Evolutionary conservation across 352 stramenopile genomes (phyloP).

Genomic region (Hyaloperonospora brassicae): DNA sequence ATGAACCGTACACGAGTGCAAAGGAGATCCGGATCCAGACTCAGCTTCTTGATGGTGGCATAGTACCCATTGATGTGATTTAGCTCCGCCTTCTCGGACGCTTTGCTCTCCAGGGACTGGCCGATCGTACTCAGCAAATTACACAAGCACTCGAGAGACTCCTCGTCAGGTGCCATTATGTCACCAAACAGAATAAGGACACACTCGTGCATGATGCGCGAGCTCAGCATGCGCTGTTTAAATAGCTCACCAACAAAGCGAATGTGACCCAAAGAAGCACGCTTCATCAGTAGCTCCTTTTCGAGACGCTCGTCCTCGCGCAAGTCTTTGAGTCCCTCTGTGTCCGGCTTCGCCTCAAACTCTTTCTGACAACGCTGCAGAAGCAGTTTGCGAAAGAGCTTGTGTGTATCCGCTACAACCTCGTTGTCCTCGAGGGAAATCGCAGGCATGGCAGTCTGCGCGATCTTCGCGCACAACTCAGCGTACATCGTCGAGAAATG

Average conservation of each 20-base stretch:
- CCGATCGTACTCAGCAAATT: slow-evolving; percentile 93
- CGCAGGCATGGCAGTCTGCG: slow-evolving; percentile 73
- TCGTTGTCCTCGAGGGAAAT: slow-evolving; percentile 59
- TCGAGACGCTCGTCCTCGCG: slow-evolving; percentile 45
- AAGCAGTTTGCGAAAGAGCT: slow-evolving; percentile 92
- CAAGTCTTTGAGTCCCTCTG: slow-evolving; percentile 56
- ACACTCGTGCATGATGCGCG: slow-evolving; percentile 92
- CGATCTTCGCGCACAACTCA: slow-evolving; percentile 89
- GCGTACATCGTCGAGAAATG: slow-evolving; percentile 97
- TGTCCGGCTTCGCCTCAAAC: slow-evolving; percentile 86
- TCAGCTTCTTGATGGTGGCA: slow-evolving; percentile 55
- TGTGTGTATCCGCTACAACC: slow-evolving; percentile 66
- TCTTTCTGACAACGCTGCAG: slow-evolving; percentile 90
- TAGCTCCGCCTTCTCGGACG: slow-evolving; percentile 38
- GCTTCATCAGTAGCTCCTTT: slow-evolving; percentile 79
- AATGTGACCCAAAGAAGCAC: slow-evolving; percentile 87
- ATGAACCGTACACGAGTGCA: slow-evolving; percentile 80
- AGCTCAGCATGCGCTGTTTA: slow-evolving; percentile 91
- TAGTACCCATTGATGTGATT: slow-evolving; percentile 71
- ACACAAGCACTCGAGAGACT: slow-evolving; percentile 93
- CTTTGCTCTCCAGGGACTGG: slow-evolving; percentile 71
- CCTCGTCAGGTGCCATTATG: slow-evolving; percentile 82
- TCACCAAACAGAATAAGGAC: slow-evolving; percentile 76
- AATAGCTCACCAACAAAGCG: slow-evolving; percentile 95
- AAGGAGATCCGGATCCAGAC: slow-evolving; percentile 51